Base-by-base conservation (phyloP, 2,329 filamentous ascomycete species). In the Colletotrichum trifolii region DNA sequence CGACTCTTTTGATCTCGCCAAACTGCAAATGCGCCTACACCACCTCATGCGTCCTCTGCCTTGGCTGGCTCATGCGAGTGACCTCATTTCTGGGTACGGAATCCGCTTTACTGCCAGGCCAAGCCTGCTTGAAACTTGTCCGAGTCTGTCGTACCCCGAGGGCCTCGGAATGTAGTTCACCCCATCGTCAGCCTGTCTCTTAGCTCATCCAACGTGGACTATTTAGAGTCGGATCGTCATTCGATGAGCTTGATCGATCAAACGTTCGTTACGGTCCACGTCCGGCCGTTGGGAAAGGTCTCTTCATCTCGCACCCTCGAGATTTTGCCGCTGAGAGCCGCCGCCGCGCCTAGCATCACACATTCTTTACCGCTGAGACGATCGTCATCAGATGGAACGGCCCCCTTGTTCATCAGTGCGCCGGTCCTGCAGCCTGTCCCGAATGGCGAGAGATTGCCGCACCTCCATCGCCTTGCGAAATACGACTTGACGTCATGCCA, bases 401-500 rank as follows among this genome's bases (percentile, higher is more conserved):
- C 13, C 40, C 45, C 40, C 17, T 47, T 17, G 15, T 8, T 25
- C 9, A 2, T 10, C 9, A 2, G 58, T 34, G 25, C 34, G n/a
- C 10, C 34, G 55, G 58, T 33, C 17, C 39, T 61, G 52, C 57
- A 46, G 45, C 34, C 35, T 25, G 62, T 17, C 39, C 58, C 46
- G n/a, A 56, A 47, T 42, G 10, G 45, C 52, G 52, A 62, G 33
- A 47, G 17, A 53, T 42, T 54, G 7, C 42, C 47, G n/a, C 43
- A 4, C 17, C 12, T 45, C 36, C 35, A 42, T 33, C 40, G 11
- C 33, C 38, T 35, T 65, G 53, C 36, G 34, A 56, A 57, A 56
- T 47, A 15, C 12, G 15, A 46, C 45, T 54, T 65, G 58, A 65
- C 62, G 62, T 65, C 62, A 65, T 65, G 13, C 11, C 40, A 3